These are phyloP conservation scores for Phoenix dactylifera DNA, from an alignment of 176 grass and related monocot genomes.

Conservation along the genomic window DNA sequence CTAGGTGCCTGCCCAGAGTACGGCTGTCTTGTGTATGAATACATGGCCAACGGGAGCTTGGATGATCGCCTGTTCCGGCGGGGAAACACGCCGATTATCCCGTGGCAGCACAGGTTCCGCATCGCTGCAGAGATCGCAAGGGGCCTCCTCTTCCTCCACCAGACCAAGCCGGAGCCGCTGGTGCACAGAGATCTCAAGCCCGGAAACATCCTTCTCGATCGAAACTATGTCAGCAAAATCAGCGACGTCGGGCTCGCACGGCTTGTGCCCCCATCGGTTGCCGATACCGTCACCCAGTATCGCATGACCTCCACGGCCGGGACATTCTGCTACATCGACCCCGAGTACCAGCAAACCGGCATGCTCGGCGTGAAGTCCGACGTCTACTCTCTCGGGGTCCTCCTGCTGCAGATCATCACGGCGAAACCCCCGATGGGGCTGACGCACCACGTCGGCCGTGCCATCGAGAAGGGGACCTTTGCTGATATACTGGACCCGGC, in stretches of 20 bases:
- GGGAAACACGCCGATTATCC: constrained; percentile 40
- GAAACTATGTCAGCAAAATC: constrained; percentile 50
- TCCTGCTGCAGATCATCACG: constrained; percentile 72
- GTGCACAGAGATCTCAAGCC: constrained; percentile 90
- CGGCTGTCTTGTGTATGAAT: constrained; percentile 77
- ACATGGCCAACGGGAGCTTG: constrained; percentile 76
- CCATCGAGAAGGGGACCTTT: constrained; percentile 52
- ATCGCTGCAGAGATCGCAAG: constrained; percentile 60
- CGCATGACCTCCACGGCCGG: constrained; percentile 61
- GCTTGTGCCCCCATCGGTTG: constrained; percentile 50
- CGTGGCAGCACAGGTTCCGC: constrained; percentile 71
- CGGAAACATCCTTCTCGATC: constrained; percentile 68
- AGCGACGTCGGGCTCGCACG: constrained; percentile 71
- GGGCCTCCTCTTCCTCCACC: constrained; percentile 69
- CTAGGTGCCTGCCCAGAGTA: constrained; percentile 78
- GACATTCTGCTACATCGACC: constrained; percentile 90
- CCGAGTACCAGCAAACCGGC: constrained; percentile 85
- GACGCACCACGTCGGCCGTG: constrained; percentile 42
- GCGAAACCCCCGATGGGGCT: constrained; percentile 62
- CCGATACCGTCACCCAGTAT: constrained; percentile 34
- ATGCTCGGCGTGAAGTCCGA: constrained; percentile 67
- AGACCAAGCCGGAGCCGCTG: constrained; percentile 67
- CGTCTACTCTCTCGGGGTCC: constrained; percentile 70
- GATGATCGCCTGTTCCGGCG: constrained; percentile 66
- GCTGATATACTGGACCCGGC: constrained; percentile 37